A percentile compares a stretch with the other conserved stretches of the same genome.
These are phyloP conservation scores for Euptelea pleiosperma DNA, from an alignment of 164 flowering plant genomes.

Conservation along the genomic window DNA sequence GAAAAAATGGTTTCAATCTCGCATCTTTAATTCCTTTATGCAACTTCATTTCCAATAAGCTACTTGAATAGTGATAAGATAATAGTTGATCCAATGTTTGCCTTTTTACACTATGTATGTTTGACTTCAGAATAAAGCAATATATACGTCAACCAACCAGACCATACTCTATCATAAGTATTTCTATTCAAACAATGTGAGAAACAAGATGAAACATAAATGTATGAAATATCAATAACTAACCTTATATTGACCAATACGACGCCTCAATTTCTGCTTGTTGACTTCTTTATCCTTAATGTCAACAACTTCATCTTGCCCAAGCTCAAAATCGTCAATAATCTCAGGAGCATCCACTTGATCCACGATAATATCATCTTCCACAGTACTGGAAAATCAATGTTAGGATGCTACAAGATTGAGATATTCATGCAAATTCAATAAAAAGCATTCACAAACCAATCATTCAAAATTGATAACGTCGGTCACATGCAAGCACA, in stretches of 20 bases:
- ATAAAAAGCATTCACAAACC: background rate
- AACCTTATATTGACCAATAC: slow-evolving; percentile 75
- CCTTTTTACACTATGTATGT: too few relatives aligned
- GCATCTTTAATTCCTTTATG: too few relatives aligned
- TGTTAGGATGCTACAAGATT: slow-evolving; percentile 14
- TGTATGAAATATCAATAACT: slow-evolving; percentile 10
- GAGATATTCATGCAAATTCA: slow-evolving; percentile 11
- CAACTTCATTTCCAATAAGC: too few relatives aligned
- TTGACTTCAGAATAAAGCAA: too few relatives aligned
- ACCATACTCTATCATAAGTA: background rate
- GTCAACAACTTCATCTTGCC: slow-evolving; percentile 80
- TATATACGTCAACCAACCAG: background rate
- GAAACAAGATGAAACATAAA: background rate
- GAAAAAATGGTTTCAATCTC: too few relatives aligned
- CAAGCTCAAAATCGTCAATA: slow-evolving; percentile 91
- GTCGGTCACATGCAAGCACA: background rate
- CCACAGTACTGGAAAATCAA: slow-evolving; percentile 65
- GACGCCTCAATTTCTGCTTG: slow-evolving; percentile 78
- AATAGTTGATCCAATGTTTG: too few relatives aligned
- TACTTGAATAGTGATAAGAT: too few relatives aligned
- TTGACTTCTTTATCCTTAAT: slow-evolving; percentile 86
- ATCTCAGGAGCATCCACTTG: slow-evolving; percentile 79
- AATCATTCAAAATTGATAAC: background rate
- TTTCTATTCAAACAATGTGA: background rate
- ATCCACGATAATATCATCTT: slow-evolving; percentile 88